Conservation (phyloP, 2,329 filamentous ascomycete genomes). For the Pestalotiopsis sp. region DNA sequence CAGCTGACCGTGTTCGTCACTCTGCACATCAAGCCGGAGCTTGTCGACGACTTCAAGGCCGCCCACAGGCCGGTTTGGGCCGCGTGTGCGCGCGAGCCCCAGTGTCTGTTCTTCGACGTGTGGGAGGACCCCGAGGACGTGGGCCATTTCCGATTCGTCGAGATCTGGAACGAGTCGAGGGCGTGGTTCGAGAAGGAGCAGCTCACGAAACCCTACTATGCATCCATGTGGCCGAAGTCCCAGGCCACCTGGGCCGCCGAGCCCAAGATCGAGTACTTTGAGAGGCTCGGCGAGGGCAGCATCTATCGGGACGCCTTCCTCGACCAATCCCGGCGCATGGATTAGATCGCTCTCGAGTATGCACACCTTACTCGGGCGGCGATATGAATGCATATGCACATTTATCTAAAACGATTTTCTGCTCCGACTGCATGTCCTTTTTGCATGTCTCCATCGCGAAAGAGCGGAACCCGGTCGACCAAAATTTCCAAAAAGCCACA, state of each 20-base stretch:
- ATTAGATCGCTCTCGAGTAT: background rate
- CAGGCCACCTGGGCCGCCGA: slow-evolving; percentile 16
- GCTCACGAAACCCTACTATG: slow-evolving; percentile 18
- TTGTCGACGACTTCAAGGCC: slow-evolving; percentile 16
- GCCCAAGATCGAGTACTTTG: slow-evolving; percentile 17
- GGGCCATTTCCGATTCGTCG: slow-evolving; percentile 18
- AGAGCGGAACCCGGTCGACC: too few relatives aligned
- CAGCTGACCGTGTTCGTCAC: slow-evolving; percentile 18
- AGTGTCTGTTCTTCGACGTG: slow-evolving; percentile 19
- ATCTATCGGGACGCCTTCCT: slow-evolving; percentile 9
- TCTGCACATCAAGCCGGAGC: slow-evolving; percentile 13
- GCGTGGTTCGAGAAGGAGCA: slow-evolving; percentile 18
- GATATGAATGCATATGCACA: background rate
- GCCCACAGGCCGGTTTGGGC: slow-evolving; percentile 19
- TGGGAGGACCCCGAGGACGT: slow-evolving; percentile 15
- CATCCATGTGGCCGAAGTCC: slow-evolving; percentile 14
- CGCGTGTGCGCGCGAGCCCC: slow-evolving; percentile 16
- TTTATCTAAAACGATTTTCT: too few relatives aligned
- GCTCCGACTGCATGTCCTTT: too few relatives aligned
- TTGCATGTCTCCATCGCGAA: too few relatives aligned
- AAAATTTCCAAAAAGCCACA: background rate
- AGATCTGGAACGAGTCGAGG: slow-evolving; percentile 14
- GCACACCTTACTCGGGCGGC: background rate
- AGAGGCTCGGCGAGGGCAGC: slow-evolving; percentile 12
- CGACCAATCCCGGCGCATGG: background rate